Evolutionary conservation across 73 alveolate species (phyloP).

Genomic region (Stentor coeruleus): DNA sequence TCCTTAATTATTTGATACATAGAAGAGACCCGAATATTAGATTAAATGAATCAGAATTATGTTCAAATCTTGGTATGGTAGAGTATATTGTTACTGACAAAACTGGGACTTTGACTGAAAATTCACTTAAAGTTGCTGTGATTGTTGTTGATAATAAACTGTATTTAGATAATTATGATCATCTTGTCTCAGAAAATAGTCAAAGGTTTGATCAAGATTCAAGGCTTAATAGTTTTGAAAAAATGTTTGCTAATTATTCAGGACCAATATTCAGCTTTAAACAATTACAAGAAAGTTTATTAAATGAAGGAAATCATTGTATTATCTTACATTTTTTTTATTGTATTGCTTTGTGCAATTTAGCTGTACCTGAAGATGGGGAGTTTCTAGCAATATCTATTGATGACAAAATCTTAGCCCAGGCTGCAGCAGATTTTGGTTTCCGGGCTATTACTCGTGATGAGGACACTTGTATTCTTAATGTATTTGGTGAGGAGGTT

Average conservation of each 20-base stretch:
- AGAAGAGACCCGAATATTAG: neutral
- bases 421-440: neutral
- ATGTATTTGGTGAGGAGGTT: neutral
- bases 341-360: slow-evolving; percentile 9
- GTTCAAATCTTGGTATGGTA: neutral
- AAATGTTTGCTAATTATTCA: neutral
- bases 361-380: neutral
- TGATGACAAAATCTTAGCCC: neutral
- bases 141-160: neutral
- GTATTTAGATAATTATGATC: neutral
- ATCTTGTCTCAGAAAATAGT: neutral
- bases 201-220: neutral
- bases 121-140: neutral
- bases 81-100: slow-evolving; percentile 15
- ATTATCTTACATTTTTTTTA: neutral
- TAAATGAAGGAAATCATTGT: neutral
- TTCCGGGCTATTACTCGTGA: neutral
- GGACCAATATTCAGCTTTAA: neutral
- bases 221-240: neutral
- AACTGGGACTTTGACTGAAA: slow-evolving; percentile 8
- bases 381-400: neutral
- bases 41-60: neutral
- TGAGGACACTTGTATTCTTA: neutral
- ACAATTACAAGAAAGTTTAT: neutral
- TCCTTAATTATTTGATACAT: neutral